Percentiles rank a stretch among this genome's conserved stretches.
Conservation (phyloP, 2,329 filamentous ascomycete species). For the Verticillium nubilum region DNA sequence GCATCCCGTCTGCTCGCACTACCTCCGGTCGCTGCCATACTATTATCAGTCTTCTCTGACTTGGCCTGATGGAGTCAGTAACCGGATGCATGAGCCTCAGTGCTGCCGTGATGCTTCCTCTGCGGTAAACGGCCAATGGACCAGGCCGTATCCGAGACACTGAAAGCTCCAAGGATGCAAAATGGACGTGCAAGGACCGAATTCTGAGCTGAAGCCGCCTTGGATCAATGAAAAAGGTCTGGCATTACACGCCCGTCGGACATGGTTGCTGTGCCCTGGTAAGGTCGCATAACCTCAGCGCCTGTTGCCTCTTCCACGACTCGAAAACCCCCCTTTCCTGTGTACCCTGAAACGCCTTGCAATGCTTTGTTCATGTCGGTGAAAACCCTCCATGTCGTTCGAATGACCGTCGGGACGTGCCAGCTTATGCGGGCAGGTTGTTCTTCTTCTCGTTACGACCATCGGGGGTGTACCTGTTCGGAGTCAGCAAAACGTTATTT, state of each 20-base stretch:
- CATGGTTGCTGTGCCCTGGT: neutral
- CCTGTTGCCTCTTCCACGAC: neutral
- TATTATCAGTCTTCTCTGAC: no score
- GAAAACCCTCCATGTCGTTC: neutral
- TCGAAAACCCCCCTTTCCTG: neutral
- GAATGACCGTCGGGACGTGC: neutral
- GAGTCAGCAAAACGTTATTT: neutral
- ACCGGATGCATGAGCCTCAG: no score
- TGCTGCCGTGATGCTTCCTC: no score
- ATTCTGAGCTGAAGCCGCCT: neutral
- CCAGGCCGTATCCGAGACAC: neutral
- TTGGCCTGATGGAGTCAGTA: no score
- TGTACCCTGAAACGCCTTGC: conserved; percentile 14
- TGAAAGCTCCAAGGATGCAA: neutral
- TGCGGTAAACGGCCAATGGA: no score
- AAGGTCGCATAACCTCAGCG: neutral
- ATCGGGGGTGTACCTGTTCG: conserved; percentile 52
- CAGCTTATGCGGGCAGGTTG: conserved; percentile 23
- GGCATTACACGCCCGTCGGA: neutral
- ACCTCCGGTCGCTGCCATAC: neutral
- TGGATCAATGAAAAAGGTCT: neutral
- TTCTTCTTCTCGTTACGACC: conserved; percentile 60
- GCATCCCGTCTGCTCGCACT: neutral
- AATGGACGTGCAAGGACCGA: no score
- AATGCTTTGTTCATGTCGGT: conserved; percentile 8